Conservation (phyloP, 129 eudicot genomes). For the Deinandra increscens region DNA sequence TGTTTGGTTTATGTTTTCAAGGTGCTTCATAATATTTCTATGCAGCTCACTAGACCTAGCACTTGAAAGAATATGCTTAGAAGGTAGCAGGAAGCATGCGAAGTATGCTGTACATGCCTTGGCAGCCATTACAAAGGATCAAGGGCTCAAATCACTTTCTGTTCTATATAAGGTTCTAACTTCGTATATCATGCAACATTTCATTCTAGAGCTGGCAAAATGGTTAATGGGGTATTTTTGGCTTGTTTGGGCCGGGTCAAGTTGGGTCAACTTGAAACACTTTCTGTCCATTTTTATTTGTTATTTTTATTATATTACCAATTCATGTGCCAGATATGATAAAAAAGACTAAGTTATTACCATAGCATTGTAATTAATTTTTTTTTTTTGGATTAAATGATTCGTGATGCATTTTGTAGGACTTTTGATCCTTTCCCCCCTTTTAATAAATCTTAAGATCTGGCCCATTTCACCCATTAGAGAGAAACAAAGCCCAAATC, state of each 20-base stretch:
- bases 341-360: not conserved
- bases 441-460: not conserved
- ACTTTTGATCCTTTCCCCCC: not conserved
- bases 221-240: not conserved
- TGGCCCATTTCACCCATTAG: not conserved
- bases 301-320: not conserved
- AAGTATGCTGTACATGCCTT: slow-evolving; percentile 92
- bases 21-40: not conserved
- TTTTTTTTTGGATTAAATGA: not conserved
- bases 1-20: slow-evolving; percentile 1
- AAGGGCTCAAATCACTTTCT: slow-evolving; percentile 89
- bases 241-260: not conserved
- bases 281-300: not conserved
- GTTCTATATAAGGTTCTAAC: slow-evolving; percentile 81
- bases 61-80: slow-evolving; percentile 86
- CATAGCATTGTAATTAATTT: not conserved
- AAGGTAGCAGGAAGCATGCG: slow-evolving; percentile 93
- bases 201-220: slow-evolving; percentile 9
- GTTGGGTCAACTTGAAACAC: not conserved
- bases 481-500: not conserved
- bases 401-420: not conserved
- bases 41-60: slow-evolving; percentile 91
- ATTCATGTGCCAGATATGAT: not conserved
- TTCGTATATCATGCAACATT: not conserved
- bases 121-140: slow-evolving; percentile 92